Evolutionary conservation across 805 yeast species (phyloP).

Genomic region (Candida xiaguanensis): DNA sequence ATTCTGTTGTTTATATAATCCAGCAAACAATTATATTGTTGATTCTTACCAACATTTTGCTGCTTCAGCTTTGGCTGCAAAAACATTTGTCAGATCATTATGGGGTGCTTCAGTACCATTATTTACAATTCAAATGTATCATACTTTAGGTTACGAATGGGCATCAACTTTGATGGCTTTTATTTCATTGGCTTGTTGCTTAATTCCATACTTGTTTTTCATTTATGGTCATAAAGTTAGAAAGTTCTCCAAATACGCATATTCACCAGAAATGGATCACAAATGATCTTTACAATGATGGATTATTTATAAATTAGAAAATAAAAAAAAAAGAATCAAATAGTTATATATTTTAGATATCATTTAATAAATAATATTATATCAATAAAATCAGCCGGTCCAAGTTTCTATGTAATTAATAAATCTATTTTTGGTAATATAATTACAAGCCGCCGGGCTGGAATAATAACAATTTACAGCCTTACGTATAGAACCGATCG

Average conservation of each 20-base stretch:
- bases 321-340: too few relatives aligned
- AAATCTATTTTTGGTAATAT: not conserved
- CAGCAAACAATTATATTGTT: constrained; percentile 37
- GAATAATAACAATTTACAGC: too few relatives aligned
- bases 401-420: too few relatives aligned
- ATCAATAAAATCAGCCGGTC: too few relatives aligned
- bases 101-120: constrained; percentile 56
- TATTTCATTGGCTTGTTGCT: constrained; percentile 50
- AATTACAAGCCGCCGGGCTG: too few relatives aligned
- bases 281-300: too few relatives aligned
- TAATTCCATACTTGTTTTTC: constrained; percentile 45
- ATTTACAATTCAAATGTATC: constrained; percentile 63
- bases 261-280: constrained; percentile 39
- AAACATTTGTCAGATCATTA: constrained; percentile 34
- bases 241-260: constrained; percentile 60
- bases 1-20: constrained; percentile 31
- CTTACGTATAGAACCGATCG: not conserved
- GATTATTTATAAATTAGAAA: too few relatives aligned
- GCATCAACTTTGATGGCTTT: constrained; percentile 50
- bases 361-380: constrained; percentile 7
- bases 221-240: constrained; percentile 42
- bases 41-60: constrained; percentile 39
- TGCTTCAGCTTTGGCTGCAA: constrained; percentile 35
- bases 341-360: too few relatives aligned
- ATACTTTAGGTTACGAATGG: constrained; percentile 50